Base-by-base conservation (phyloP, 176 grass and related monocot species). In the Zea luxurians region DNA sequence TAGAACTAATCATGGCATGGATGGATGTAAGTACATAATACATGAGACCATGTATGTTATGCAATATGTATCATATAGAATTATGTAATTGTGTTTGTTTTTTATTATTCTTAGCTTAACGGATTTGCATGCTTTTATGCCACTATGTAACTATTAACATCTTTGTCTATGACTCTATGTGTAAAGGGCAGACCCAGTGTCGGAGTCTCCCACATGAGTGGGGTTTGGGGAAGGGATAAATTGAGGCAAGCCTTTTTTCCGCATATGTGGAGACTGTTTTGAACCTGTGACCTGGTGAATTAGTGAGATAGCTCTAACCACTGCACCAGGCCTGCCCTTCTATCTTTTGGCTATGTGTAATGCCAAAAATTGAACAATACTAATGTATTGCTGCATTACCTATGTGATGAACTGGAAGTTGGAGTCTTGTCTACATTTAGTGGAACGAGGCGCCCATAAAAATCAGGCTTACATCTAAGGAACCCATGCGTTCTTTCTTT, bases 381-480 rank as follows among this genome's bases (percentile, higher is more conserved):
- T 52, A 42, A 4, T 57, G 20, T 46, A 54, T 45, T 42, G 7
- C 27, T 61, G 13, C 10, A 13, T 63, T 77, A 67, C 48, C 18
- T 70, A 35, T 71, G 5, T 73, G 34, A n/a, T 66, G 43, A 77
- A 64, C 64, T 58, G 48, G 42, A 87, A 58, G 38, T 72, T 66
- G 58, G n/a, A 78, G 10, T 57, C 40, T 66, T 17, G n/a, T 78
- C 12, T 78, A 74, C 1, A 40, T 65, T 36, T 65, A 78, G 58
- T 82, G 66, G 16, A 35, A 65, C 17, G 57, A 48, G 48, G 20
- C 54, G 58, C 67, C 48, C 17, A 50, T 48, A 60, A 78, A 36
- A 60, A 44, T 52, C 27, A 66, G 50, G 7, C 8, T 68, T 83
- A 20, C 61, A 79, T 68, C 37, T 67, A 11, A 50, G 3, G 16